A percentile compares a stretch with the other conserved stretches of the same genome.
Evolutionary conservation across 306 rosid genomes (phyloP).

Genomic region (Albizia julibrissin): DNA sequence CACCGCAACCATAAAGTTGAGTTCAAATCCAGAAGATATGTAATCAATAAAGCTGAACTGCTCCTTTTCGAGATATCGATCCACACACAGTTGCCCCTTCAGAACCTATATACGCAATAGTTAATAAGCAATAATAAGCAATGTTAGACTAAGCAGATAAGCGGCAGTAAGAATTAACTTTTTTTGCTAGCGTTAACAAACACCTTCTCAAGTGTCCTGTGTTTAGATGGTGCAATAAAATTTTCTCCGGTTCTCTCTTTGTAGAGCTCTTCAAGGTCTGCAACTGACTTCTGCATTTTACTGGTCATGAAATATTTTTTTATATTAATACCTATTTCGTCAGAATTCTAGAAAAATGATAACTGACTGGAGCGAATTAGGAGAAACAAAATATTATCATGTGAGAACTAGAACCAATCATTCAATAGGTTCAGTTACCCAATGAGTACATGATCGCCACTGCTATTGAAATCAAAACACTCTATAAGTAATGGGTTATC

Average conservation of each 20-base stretch:
- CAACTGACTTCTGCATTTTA: conserved; percentile 67
- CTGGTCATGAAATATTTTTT: conserved; percentile 39
- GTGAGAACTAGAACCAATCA: not conserved
- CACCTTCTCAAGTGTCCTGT: conserved; percentile 61
- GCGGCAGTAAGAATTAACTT: not conserved
- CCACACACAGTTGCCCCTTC: conserved; percentile 84
- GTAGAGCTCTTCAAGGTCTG: conserved; percentile 64
- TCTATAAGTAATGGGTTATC: conserved; percentile 77
- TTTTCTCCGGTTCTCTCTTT: conserved; percentile 50
- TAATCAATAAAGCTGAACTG: conserved; percentile 84
- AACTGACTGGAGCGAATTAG: not conserved
- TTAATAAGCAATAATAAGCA: conserved; percentile 17
- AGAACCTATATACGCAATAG: conserved; percentile 45
- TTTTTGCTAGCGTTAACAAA: conserved; percentile 20
- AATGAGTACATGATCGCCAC: conserved; percentile 71
- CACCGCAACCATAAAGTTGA: conserved; percentile 91
- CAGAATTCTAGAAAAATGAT: not conserved
- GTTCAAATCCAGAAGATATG: conserved; percentile 83
- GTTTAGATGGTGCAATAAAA: conserved; percentile 51
- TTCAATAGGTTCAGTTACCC: conserved; percentile 66
- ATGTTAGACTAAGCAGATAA: conserved; percentile 16
- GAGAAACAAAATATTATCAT: not conserved
- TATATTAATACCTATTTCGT: conserved; percentile 16
- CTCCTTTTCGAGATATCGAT: conserved; percentile 61
- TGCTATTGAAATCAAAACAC: conserved; percentile 88